Evolutionary conservation across 2,329 filamentous ascomycete genomes (phyloP).

Genomic region (Neofusicoccum sp.): DNA sequence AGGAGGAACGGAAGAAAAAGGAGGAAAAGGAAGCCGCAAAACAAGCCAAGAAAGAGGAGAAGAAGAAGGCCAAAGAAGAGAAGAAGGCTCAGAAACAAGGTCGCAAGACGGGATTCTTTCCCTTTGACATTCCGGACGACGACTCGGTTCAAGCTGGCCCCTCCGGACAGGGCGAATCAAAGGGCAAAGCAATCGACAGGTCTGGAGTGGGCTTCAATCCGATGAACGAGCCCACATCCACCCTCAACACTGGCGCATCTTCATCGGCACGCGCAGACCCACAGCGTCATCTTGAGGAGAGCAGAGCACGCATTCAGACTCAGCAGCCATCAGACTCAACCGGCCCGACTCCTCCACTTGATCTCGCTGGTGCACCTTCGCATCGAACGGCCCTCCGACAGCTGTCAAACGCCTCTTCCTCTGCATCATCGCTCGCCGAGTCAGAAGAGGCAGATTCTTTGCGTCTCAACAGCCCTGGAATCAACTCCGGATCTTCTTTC

Average conservation of each 20-base stretch:
- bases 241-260: slow-evolving; percentile 31
- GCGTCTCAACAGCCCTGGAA: slow-evolving; percentile 23
- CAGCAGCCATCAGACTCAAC: slow-evolving; percentile 24
- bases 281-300: slow-evolving; percentile 47
- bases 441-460: slow-evolving; percentile 34
- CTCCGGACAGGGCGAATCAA: slow-evolving; percentile 54
- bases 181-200: slow-evolving; percentile 49
- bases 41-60: slow-evolving; percentile 79
- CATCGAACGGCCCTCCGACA: slow-evolving; percentile 72
- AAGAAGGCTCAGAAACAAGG: slow-evolving; percentile 69
- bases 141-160: slow-evolving; percentile 41
- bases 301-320: slow-evolving; percentile 39
- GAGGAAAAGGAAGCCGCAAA: slow-evolving; percentile 79
- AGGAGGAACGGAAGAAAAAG: slow-evolving; percentile 87
- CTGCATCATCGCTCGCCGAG: slow-evolving; percentile 67
- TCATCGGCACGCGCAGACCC: slow-evolving; percentile 33
- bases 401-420: slow-evolving; percentile 82
- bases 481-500: slow-evolving; percentile 44
- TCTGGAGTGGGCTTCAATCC: slow-evolving; percentile 44
- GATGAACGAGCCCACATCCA: slow-evolving; percentile 43
- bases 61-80: slow-evolving; percentile 63
- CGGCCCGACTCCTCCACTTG: slow-evolving; percentile 45
- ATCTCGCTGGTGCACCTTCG: slow-evolving; percentile 31
- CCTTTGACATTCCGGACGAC: slow-evolving; percentile 19
- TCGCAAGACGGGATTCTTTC: slow-evolving; percentile 60